Evolutionary conservation across 306 rosid genomes (phyloP).

Genomic region (Arachis hypogaea): DNA sequence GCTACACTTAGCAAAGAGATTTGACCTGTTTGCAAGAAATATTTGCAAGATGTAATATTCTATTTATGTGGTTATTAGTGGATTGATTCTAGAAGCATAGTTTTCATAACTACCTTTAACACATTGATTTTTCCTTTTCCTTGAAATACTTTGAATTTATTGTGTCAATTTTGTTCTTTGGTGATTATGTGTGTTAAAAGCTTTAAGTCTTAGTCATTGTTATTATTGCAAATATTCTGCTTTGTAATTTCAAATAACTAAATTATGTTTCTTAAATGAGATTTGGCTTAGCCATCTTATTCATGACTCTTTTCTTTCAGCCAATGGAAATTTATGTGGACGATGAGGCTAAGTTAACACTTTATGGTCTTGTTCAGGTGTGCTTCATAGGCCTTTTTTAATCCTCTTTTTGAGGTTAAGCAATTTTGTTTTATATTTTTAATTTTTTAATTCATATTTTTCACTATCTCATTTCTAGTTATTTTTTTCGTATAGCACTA

Average conservation of each 20-base stretch:
- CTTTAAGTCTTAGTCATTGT: background rate
- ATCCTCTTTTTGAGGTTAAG: background rate
- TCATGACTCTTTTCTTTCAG: no score
- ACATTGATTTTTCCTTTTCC: slow-evolving; percentile 1
- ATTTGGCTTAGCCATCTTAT: no score
- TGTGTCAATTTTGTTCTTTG: background rate
- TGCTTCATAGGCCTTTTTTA: background rate
- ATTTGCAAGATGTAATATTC: no score
- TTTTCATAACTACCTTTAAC: background rate
- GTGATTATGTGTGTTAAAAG: background rate
- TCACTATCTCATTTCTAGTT: background rate
- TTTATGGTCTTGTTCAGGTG: slow-evolving; percentile 44
- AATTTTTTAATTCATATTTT: slow-evolving; percentile 10
- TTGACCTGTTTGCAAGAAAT: no score
- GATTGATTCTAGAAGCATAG: background rate
- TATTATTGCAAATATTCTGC: background rate
- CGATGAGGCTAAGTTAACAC: no score
- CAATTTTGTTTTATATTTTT: background rate
- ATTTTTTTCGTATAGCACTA: no score
- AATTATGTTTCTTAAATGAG: background rate
- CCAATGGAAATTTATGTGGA: no score
- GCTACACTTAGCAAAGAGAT: no score
- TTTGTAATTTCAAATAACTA: background rate
- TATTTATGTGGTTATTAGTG: background rate
- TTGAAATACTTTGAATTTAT: background rate